Conservation (phyloP, 2,329 filamentous ascomycete genomes). For the Penicillium hordei region DNA sequence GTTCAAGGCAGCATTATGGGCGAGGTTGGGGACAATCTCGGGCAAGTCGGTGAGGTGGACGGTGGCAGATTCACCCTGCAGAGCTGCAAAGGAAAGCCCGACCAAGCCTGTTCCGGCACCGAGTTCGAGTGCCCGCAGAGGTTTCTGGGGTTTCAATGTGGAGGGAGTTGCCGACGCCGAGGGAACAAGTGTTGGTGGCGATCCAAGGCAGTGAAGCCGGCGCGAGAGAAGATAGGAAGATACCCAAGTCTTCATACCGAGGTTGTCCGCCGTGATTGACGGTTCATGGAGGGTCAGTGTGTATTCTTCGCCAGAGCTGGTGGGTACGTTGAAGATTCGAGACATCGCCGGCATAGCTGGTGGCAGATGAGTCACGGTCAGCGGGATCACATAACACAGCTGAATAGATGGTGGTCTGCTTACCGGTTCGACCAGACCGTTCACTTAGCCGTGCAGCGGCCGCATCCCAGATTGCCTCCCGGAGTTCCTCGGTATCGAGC, state of each 20-base stretch:
- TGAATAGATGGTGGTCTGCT: conserved; percentile 9
- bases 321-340: conserved; percentile 60
- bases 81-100: conserved; percentile 76
- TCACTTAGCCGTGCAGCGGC: conserved; percentile 80
- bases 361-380: conserved; percentile 19
- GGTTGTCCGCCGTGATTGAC: conserved; percentile 78
- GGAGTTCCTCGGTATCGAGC: conserved; percentile 46
- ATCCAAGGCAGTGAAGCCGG: conserved; percentile 54
- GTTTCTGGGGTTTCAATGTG: conserved; percentile 20
- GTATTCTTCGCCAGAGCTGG: conserved; percentile 48
- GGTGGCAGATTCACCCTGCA: conserved; percentile 56
- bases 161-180: conserved; percentile 21
- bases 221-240: conserved; percentile 83
- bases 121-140: conserved; percentile 65
- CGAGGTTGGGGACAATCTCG: conserved; percentile 77
- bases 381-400: conserved; percentile 4
- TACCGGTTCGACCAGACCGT: conserved; percentile 74
- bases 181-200: conserved; percentile 34
- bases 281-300: conserved; percentile 79
- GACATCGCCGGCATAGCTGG: conserved; percentile 63
- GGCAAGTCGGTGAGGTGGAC: conserved; percentile 81
- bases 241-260: conserved; percentile 95
- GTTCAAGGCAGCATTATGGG: conserved; percentile 71
- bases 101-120: conserved; percentile 91
- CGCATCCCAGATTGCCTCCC: conserved; percentile 63